Base-by-base conservation (phyloP, 202 grass and related monocot genomes). In the Panicum hallii region DNA sequence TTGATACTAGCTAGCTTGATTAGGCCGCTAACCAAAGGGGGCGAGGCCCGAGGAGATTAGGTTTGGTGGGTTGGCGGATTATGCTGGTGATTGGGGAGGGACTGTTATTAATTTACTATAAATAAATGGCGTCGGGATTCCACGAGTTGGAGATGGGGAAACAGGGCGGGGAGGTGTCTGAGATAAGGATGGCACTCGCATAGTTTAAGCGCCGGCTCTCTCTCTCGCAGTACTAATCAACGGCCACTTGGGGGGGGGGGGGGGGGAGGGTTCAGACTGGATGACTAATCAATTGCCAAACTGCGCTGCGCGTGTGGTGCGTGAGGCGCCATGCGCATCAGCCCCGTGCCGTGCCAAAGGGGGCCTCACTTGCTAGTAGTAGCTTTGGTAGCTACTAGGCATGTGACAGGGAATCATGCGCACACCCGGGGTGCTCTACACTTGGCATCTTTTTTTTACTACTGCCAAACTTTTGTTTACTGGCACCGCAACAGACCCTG, bases 111-210 rank as follows among this genome's bases (percentile, higher is more conserved):
- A 26, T 26, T 26, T 26, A 26, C 26, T 26, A 43, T 75, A 79
- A 38, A 3, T 38, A 38, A 38, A 78, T 81, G 48, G 82, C 67
- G 58, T 79, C 8, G 78, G 75, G 85, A 85, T 88, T 78, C 78
- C 70, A 30, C 87, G 42, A 93, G 96, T 89, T 94, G 96, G 93
- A 92, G 81, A 95, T 84, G 70, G 91, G 96, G 96, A 93, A 98
- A 92, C 96, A 95, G 89, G 89, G 83, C 23, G 8, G 66, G 79
- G 62, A 50, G 83, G 86, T 98, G 96, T 98, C 93, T 84, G 93
- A 83, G 86, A 92, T 95, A 87, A 95, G 86, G 74, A 90, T 85
- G 80, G 86, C 96, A 94, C 57, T 41, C 13, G 30, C 42, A 45
- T 83, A 71, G 70, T 95, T 95, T 95, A 98, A 79, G 70, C 77